Conservation (phyloP, 306 rosid genomes). For the Begonia masoniana region DNA sequence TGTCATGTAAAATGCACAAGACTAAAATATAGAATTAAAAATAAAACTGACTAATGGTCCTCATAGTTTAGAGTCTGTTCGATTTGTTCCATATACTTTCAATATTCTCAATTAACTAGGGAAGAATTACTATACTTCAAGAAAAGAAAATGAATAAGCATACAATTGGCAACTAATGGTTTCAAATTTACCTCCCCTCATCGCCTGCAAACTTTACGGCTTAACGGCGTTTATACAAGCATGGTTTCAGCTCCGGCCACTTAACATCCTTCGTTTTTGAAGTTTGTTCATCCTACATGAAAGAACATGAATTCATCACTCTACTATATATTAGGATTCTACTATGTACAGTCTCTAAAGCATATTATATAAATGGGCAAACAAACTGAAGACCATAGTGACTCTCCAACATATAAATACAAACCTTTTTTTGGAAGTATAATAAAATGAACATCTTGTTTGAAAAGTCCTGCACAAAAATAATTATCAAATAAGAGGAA, state of each 20-base stretch:
- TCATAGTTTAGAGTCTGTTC: no score
- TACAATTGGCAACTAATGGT: no score
- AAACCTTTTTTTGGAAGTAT: slow-evolving; percentile 76
- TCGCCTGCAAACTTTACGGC: slow-evolving; percentile 7
- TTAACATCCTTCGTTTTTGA: slow-evolving; percentile 39
- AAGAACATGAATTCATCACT: slow-evolving; percentile 2
- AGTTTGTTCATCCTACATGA: slow-evolving; percentile 42
- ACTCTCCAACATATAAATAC: neutral
- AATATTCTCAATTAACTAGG: no score
- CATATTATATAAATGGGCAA: neutral
- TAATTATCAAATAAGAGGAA: slow-evolving; percentile 21
- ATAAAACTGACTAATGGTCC: no score
- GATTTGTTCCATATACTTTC: no score
- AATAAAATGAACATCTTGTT: slow-evolving; percentile 81
- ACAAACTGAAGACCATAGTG: neutral
- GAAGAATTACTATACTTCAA: no score
- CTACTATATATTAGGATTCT: neutral
- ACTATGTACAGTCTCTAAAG: neutral
- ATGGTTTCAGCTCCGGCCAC: slow-evolving; percentile 87
- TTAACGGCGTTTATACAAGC: slow-evolving; percentile 81
- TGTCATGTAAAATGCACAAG: no score
- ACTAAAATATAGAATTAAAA: no score
- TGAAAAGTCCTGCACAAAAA: slow-evolving; percentile 60
- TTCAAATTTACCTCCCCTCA: no score
- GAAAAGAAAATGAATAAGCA: no score